Base-by-base conservation (phyloP, 208 protist genomes). In the Strigomonas culicis region DNA sequence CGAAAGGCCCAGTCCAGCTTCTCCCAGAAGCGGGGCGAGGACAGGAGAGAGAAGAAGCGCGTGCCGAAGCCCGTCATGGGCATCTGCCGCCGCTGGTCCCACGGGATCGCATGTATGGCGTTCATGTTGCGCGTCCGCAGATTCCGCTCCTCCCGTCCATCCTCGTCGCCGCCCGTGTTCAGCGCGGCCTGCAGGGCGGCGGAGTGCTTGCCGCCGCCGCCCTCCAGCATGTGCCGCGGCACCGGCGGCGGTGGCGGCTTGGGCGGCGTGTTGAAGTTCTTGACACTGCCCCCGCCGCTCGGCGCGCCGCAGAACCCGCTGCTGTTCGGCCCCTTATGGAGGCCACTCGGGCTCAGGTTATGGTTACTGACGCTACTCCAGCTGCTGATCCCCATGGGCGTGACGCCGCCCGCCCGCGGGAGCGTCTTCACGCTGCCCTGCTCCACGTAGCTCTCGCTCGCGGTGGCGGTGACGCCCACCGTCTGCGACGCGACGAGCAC, bases 1-100 rank as follows among this genome's bases (percentile, higher is more conserved):
- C 90, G 86, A 28, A 96, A 68, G 10, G 86, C 80, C 87, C 90
- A 96, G 63, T 96, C 90, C 52, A 93, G 59, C 74, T 93, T 93
- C 70, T 93, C 90, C 87, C 90, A 96, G 52, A 96, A 92, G 53
- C 88, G 82, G 19, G 90, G 90, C 17, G 86, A 84, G 44, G 81
- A 80, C 59, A 93, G 76, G 28, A 93, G 39, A 34, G 85, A 75
- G 58, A 92, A 96, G 60, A 86, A 85, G 47, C 77, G 79, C 1
- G 80, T 93, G 41, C 90, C 90, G 59, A 96, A 96, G 30, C 86
- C 86, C 15, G 58, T 86, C 60, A 92, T 73, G 39, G 90, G 90
- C 50, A 92, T 74, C 52, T 86, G 80, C 10, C 70, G 60, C 21
- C 90, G 79, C 68, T 96, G 84, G 60, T 93, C 85, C 87, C 90